Evolutionary conservation across 495 filamentous ascomycete species (phyloP).

Genomic region (Podospora appendiculata): DNA sequence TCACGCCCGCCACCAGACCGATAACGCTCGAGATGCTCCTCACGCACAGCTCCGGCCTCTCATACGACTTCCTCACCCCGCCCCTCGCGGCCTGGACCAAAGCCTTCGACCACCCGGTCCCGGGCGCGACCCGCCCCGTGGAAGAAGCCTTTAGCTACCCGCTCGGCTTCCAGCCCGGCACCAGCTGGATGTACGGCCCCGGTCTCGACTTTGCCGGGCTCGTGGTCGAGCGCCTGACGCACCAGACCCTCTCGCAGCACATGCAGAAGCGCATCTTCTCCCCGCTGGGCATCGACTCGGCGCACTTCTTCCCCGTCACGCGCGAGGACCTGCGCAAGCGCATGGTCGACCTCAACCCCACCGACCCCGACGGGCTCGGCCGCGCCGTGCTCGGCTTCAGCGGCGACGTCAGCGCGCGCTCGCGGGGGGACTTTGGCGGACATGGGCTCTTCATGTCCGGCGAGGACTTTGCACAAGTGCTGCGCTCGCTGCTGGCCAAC

Average conservation of each 20-base stretch:
- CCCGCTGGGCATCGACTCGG: constrained; percentile 30
- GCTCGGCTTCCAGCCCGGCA: constrained; percentile 19
- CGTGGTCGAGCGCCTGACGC: constrained; percentile 15
- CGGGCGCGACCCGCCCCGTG: constrained; percentile 7
- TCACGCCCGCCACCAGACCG: constrained; percentile 15
- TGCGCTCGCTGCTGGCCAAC: constrained; percentile 16
- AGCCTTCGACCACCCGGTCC: constrained; percentile 8
- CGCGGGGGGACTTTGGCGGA: constrained; percentile 25
- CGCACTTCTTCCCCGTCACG: constrained; percentile 18
- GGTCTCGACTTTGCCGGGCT: constrained; percentile 23
- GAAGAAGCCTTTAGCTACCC: constrained; percentile 19
- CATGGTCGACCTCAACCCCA: constrained; percentile 17
- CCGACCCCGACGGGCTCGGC: constrained; percentile 15
- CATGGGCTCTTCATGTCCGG: constrained; percentile 7
- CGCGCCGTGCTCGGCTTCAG: constrained; percentile 37
- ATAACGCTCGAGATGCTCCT: constrained; percentile 21
- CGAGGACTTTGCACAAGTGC: constrained; percentile 8
- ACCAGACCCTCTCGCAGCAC: constrained; percentile 8
- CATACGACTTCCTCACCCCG: constrained; percentile 15
- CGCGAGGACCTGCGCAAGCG: constrained; percentile 13
- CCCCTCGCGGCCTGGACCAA: constrained; percentile 8
- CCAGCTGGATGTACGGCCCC: constrained; percentile 21
- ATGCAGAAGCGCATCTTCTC: constrained; percentile 12
- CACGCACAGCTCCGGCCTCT: constrained; percentile 16
- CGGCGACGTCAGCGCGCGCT: constrained; percentile 14